Evolutionary conservation across 805 yeast genomes (phyloP), one percentile per base, ranked within the genome.

Genomic region (Sugiyamaella lignohabitans): DNA sequence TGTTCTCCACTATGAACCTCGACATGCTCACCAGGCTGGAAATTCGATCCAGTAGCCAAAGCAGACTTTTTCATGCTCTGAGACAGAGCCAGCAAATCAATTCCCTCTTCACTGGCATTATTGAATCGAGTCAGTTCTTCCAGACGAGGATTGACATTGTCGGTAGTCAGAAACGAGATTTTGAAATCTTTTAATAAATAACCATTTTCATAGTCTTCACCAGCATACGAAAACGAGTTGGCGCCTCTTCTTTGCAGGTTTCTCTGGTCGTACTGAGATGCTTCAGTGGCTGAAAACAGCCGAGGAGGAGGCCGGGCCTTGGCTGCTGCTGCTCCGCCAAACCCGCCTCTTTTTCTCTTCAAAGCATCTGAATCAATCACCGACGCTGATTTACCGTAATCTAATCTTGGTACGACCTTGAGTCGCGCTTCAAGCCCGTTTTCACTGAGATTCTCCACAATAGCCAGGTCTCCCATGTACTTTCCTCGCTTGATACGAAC

Each of bases 381-480:
- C 4, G 63, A 51, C 3, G 20, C n/a, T n/a, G 30, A 18, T 54
- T 81, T 79, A 48, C 95, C 96, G 65, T 93, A 91, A 63, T 91
- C 97, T 50, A 93, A 68, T 59, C 98, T 79, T 32, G 98, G 98
- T 29, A 93, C 94, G 53, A 93, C 72, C 61, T 87, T 87, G 57
- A 95, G 79, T 58, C 94, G 77, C n/a, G 87, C 98, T 63, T 91
- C 98, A 56, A 93, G 75, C 45, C 96, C 98, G 61, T 87, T 91
- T 60, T 93, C 98, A 50, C 94, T 84, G 53, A 93, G 75, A 61
- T 89, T 88, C 58, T 88, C 96, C 43, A 93, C 95, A 41, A 87
- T 77, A 19, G 96, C 98, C 54, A 93, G 72, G 64, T 93, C 98
- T 43, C 91, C 91, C 59, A 85, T 85, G 65, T 91, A 89, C 59